Conservation (phyloP, 345 rosid genomes). For the Sisymbrium altissimum region DNA sequence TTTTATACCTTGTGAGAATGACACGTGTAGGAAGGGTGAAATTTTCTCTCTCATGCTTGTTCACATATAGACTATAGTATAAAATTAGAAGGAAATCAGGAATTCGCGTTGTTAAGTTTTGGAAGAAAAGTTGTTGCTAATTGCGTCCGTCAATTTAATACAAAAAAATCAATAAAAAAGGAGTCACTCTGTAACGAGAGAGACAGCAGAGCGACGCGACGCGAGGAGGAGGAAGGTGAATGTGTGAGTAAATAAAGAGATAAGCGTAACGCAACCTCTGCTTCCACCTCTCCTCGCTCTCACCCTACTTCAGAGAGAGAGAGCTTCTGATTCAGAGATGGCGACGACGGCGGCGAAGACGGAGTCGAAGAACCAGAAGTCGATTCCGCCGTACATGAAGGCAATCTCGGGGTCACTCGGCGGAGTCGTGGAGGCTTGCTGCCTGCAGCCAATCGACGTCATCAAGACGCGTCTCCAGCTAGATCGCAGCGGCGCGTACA, state of each 20-base stretch:
- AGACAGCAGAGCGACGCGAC: too few species aligned
- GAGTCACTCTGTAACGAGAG: not conserved
- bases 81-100: too few species aligned
- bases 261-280: not conserved
- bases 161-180: not conserved
- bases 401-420: conserved; percentile 90
- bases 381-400: conserved; percentile 85
- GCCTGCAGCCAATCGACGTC: conserved; percentile 93
- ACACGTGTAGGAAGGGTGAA: too few species aligned
- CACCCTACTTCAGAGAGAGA: too few species aligned
- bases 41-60: not conserved
- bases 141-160: not conserved
- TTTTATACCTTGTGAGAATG: too few species aligned
- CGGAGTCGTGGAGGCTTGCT: conserved; percentile 84
- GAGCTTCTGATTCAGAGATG: not conserved
- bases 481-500: conserved; percentile 61
- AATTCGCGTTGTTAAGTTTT: too few species aligned
- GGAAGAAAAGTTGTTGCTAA: not conserved
- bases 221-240: not conserved
- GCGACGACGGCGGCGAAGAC: conserved; percentile 1
- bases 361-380: conserved; percentile 1
- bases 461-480: conserved; percentile 92
- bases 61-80: too few species aligned
- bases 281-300: too few species aligned
- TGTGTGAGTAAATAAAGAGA: not conserved